Evolutionary conservation across 2,329 filamentous ascomycete species (phyloP).

Genomic region (Hymenoscyphus salicellus): DNA sequence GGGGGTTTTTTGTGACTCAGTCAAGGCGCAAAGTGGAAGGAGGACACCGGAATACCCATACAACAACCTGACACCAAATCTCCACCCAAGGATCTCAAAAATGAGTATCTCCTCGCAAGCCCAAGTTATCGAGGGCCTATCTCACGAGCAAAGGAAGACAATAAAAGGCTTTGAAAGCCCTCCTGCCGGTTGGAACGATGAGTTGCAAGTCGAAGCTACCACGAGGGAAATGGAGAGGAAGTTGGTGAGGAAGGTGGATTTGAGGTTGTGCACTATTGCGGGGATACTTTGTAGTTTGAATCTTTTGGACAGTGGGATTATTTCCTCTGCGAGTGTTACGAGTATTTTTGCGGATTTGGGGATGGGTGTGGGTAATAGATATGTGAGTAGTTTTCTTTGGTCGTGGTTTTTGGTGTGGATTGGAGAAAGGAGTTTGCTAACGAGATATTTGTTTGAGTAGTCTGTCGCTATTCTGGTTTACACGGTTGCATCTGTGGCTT

Average conservation of each 20-base stretch:
- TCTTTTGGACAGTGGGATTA: slow-evolving; percentile 66
- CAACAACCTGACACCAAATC: too few relatives aligned
- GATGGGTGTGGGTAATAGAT: slow-evolving; percentile 60
- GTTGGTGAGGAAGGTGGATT: slow-evolving; percentile 61
- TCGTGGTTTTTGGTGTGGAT: not conserved
- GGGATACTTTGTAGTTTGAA: slow-evolving; percentile 69
- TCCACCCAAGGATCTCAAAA: too few relatives aligned
- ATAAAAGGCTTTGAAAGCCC: too few relatives aligned
- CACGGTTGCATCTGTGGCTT: slow-evolving; percentile 64
- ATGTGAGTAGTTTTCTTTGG: slow-evolving; percentile 36
- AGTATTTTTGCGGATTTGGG: slow-evolving; percentile 62
- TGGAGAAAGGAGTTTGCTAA: not conserved
- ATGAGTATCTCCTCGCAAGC: too few relatives aligned
- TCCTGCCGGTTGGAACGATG: too few relatives aligned
- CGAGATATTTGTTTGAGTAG: slow-evolving; percentile 16
- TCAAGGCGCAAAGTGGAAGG: too few relatives aligned
- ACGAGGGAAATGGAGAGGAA: slow-evolving; percentile 36
- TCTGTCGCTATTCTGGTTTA: slow-evolving; percentile 72
- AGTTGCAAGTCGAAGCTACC: not conserved
- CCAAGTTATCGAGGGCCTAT: too few relatives aligned
- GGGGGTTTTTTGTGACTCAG: too few relatives aligned
- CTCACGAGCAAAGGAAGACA: too few relatives aligned
- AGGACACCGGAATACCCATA: too few relatives aligned
- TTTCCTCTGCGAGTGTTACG: slow-evolving; percentile 67
- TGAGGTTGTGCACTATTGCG: slow-evolving; percentile 67